Evolutionary conservation across 169 alveolate genomes (phyloP), one percentile per base, ranked within the genome.

Genomic region (Amoebophrya sp.): DNA sequence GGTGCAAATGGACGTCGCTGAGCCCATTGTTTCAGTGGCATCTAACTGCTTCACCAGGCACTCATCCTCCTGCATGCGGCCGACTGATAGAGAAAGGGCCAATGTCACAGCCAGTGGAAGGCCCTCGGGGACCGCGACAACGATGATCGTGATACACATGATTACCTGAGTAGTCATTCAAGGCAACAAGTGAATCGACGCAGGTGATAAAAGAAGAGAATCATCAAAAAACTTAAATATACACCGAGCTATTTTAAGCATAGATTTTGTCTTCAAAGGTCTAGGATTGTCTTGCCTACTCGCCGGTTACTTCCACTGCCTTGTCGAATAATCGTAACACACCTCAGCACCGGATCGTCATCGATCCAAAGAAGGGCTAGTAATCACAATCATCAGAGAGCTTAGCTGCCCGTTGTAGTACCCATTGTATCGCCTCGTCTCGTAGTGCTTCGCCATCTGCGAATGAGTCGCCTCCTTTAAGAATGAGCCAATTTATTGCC

Each of bases 1-100:
- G 89, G 97, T 94, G 93, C 98, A 96, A 91, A 97, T 96, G 91
- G 95, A 95, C 90, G 95, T 95, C 34, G 98, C 98, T 18, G 98
- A 98, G 40, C 99, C 99, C 99, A 97, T 97, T 23, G 98, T 97
- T 93, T 97, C 99, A 91, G 98, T 96, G 41, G 98, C 97, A 40
- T 95, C 96, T 90, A 97, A 95, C 89, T 91, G 93, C 93, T 96
- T 95, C 10, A 96, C 98, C 39, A 96, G 94, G 92, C 95, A 96
- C 93, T 96, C 95, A 92, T 96, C 97, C 34, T 95, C 96, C 94
- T 96, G 97, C 98, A 98, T 97, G 92, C 65, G 96, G 90, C 95
- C 96, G 53, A 97, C 97, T 12, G 98, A 95, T 94, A 95, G 96
- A 83, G 97, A 97, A 89, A 97, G 94, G 41, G 98, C 94, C 83